Base-by-base conservation (phyloP, 192 early-diverging fungal genomes). In the Coemansia sp. region DNA sequence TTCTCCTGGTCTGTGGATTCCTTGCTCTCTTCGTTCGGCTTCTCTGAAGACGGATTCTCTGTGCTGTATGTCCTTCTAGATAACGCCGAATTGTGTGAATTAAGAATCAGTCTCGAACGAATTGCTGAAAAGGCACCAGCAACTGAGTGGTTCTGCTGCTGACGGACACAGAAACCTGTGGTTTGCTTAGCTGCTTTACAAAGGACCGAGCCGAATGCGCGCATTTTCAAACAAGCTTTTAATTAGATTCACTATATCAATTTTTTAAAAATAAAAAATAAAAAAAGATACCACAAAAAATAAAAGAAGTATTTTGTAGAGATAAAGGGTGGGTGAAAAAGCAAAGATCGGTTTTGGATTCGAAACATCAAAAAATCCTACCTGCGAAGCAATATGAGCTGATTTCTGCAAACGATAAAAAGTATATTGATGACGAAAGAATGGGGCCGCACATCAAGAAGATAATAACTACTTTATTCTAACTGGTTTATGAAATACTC, bases 41-140 rank as follows among this genome's bases (percentile, higher is more conserved):
- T n/a, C n/a, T 61, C 46, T 52, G 70, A 68, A 20, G 61, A 56
- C 20, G 34, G 31, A 9, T 59, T 29, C 35, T 68, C 66, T 25
- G 62, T 72, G 61, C 66, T 75, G 58, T 81, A 81, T 15, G 72
- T 58, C 18, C 64, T 70, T 39, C 9, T 28, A 15, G 15, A 23
- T 40, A 58, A 1, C 28, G 31, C 25, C 21, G 31, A 4, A 7
- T 26, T 57, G 28, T 26, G 28, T 20, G 55, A 31, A 57, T 20
- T 57, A 7, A 20, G 29, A 4, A 15, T 23, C 5, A 21, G 49
- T 26, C 49, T 52, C 12, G 49, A 7, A 16, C 21, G 26, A 16
- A 29, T 31, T n/a, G 30, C 55, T 18, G 30, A 20, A 12, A 57
- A 57, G 7, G n/a, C 28, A 18, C 55, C 12, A 7, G 31, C 30